Conservation (phyloP, 139 green algal species). For the Gonium pectorale region DNA sequence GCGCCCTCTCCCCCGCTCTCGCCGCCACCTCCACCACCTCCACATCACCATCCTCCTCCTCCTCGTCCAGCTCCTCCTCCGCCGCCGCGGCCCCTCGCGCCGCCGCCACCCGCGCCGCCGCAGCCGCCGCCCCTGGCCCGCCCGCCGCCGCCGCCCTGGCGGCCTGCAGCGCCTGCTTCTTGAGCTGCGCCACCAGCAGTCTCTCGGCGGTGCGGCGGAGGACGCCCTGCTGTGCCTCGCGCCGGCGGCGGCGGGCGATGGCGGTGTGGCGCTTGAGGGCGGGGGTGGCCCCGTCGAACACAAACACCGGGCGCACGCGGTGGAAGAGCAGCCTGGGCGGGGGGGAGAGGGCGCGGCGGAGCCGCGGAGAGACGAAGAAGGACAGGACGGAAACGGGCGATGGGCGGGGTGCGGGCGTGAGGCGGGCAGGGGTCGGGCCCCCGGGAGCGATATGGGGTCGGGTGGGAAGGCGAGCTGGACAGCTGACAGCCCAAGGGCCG, state of each 20-base stretch:
- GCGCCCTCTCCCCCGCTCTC: neutral
- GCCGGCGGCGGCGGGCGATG: constrained; percentile 73
- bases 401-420: too few species aligned
- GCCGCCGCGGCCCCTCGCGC: too few species aligned
- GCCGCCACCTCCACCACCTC: neutral
- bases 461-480: too few species aligned
- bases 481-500: too few species aligned
- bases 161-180: constrained; percentile 53
- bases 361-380: too few species aligned
- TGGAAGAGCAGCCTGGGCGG: constrained; percentile 91
- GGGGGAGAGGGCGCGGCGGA: neutral
- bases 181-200: constrained; percentile 93
- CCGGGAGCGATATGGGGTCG: too few species aligned
- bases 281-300: constrained; percentile 97
- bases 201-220: constrained; percentile 91
- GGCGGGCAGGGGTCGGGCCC: too few species aligned
- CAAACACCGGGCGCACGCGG: constrained; percentile 93
- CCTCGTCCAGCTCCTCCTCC: too few species aligned
- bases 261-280: constrained; percentile 92
- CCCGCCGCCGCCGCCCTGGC: constrained; percentile 4
- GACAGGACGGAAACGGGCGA: too few species aligned
- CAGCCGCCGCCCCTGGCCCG: too few species aligned
- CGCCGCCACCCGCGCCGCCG: too few species aligned
- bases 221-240: constrained; percentile 80
- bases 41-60: too few species aligned